A percentile compares a stretch with the other conserved stretches of the same genome.
phyloP scores from a whole-genome alignment of 129 eudicot genomes.

The Arctium minus region DNA sequence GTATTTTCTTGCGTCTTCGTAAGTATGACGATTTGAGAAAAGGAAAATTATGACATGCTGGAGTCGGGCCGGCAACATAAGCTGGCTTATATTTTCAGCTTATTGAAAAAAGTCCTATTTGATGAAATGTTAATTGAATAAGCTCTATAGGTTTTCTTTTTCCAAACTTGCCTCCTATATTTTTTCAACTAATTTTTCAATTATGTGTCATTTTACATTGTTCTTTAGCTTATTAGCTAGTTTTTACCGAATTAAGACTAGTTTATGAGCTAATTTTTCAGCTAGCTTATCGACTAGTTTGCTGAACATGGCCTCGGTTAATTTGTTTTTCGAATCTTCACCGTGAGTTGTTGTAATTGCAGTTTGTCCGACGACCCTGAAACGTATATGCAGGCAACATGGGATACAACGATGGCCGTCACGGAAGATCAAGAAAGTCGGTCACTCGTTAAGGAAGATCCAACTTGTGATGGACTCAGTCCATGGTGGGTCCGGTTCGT shows the following conservation, averaged over 20 bases:
- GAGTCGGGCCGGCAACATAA: not conserved
- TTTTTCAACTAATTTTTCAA: no score
- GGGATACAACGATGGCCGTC: constrained; percentile 98
- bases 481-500: constrained; percentile 66
- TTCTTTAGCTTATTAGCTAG: no score
- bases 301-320: not conserved
- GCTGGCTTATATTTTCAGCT: not conserved
- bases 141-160: no score
- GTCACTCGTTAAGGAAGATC: constrained; percentile 82
- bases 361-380: constrained; percentile 97
- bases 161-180: no score
- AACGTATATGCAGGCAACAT: constrained; percentile 92
- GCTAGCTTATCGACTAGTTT: not conserved
- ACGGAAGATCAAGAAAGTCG: constrained; percentile 95
- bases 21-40: not conserved
- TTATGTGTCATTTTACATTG: no score
- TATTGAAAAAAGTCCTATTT: not conserved
- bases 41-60: not conserved
- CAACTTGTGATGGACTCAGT: constrained; percentile 89
- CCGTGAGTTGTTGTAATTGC: constrained; percentile 19
- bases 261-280: no score
- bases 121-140: no score
- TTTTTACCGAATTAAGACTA: not conserved
- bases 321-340: not conserved
- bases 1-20: not conserved